phyloP scores from a whole-genome alignment of 2,329 filamentous ascomycete genomes.

The Pyrenochaeta sp. region DNA sequence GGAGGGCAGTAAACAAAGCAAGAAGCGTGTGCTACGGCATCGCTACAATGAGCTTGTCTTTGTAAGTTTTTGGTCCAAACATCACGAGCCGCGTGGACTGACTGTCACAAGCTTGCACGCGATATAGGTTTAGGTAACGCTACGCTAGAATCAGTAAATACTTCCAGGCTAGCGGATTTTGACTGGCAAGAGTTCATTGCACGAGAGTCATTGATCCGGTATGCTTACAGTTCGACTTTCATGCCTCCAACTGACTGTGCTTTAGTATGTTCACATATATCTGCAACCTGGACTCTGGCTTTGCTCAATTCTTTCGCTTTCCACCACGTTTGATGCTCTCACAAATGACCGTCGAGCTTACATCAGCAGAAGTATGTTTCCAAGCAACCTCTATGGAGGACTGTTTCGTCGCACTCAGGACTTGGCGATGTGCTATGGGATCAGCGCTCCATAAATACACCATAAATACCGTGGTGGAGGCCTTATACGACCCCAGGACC shows the following conservation, averaged over 20 bases:
- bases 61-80: background rate
- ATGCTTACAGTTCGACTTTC: background rate
- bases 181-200: conserved; percentile 1
- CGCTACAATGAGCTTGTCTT: conserved; percentile 1
- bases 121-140: background rate
- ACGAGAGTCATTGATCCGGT: conserved; percentile 5
- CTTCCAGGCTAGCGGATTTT: background rate
- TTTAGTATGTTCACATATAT: conserved; percentile 1
- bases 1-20: background rate
- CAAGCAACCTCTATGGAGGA: conserved; percentile 1
- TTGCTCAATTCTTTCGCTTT: conserved; percentile 4
- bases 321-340: conserved; percentile 2
- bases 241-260: background rate
- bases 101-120: background rate
- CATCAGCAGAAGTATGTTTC: conserved; percentile 8
- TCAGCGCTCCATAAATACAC: background rate
- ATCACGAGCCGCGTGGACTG: background rate
- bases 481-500: background rate
- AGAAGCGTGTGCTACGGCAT: background rate
- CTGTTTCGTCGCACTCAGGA: background rate
- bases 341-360: conserved; percentile 2
- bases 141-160: background rate
- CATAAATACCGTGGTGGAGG: background rate
- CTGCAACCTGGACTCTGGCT: conserved; percentile 6
- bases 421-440: background rate